Percentiles rank a stretch among this genome's conserved stretches.
These are phyloP conservation scores for Tulasnella sp. DNA, from an alignment of 768 basidiomycete genomes.

Conservation along the genomic window DNA sequence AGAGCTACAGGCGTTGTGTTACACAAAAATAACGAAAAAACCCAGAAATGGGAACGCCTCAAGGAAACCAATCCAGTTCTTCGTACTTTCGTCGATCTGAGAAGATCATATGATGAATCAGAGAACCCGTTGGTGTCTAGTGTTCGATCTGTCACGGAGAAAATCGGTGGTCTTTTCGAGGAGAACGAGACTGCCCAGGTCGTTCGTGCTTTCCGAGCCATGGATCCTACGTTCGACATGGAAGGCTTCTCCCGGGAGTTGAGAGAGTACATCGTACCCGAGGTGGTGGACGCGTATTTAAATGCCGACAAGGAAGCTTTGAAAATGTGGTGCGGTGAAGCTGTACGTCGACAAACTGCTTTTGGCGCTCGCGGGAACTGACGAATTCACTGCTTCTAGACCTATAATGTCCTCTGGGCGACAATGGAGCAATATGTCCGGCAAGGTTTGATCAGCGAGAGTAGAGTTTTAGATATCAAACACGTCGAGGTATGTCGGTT, in stretches of 20 bases:
- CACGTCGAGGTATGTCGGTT: conserved; percentile 75
- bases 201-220: conserved; percentile 67
- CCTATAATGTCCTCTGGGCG: conserved; percentile 97
- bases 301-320: conserved; percentile 80
- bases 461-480: conserved; percentile 91
- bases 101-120: conserved; percentile 76
- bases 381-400: conserved; percentile 36
- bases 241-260: conserved; percentile 84
- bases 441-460: conserved; percentile 85
- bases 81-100: conserved; percentile 44
- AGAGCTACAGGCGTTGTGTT: conserved; percentile 80
- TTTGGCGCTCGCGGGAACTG: neutral
- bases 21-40: conserved; percentile 68
- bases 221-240: conserved; percentile 80
- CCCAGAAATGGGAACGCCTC: conserved; percentile 69
- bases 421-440: conserved; percentile 90
- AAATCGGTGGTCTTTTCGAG: conserved; percentile 74
- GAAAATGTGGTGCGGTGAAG: conserved; percentile 89
- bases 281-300: conserved; percentile 93
- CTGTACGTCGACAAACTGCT: conserved; percentile 43
- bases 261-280: conserved; percentile 93
- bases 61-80: conserved; percentile 75
- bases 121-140: conserved; percentile 81
- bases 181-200: conserved; percentile 99
- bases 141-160: conserved; percentile 71